phyloP scores from a whole-genome alignment of 2,329 filamentous ascomycete species.

The Sclerotinia trifoliorum region DNA sequence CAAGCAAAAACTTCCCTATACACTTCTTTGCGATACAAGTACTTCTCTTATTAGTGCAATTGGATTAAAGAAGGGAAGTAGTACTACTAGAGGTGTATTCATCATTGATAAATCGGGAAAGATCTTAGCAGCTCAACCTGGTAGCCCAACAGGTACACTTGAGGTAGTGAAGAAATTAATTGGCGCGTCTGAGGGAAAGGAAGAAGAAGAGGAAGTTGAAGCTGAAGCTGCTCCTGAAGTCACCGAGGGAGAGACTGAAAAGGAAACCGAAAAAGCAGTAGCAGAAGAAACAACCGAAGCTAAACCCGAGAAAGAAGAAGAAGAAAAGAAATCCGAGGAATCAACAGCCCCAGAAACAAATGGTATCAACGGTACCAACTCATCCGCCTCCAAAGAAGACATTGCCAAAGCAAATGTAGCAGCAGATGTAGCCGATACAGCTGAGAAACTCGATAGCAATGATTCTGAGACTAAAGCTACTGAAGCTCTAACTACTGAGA shows the following conservation, averaged over 20 bases:
- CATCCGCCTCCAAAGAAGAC: slow-evolving; percentile 32
- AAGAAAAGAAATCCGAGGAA: not conserved
- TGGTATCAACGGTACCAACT: slow-evolving; percentile 27
- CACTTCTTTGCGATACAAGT: slow-evolving; percentile 78
- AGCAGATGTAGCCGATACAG: slow-evolving; percentile 48
- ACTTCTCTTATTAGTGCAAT: slow-evolving; percentile 77
- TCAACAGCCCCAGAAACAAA: slow-evolving; percentile 20
- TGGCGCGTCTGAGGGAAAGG: slow-evolving; percentile 37
- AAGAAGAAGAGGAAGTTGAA: slow-evolving; percentile 10
- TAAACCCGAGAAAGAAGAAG: too few relatives aligned
- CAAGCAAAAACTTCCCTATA: slow-evolving; percentile 86
- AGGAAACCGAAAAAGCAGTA: not conserved
- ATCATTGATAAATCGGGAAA: slow-evolving; percentile 80
- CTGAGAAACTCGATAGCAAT: slow-evolving; percentile 40
- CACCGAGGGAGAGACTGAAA: not conserved
- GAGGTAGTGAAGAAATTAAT: slow-evolving; percentile 74
- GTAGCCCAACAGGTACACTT: slow-evolving; percentile 75
- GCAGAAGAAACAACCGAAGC: not conserved
- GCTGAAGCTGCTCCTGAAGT: not conserved
- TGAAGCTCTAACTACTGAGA: slow-evolving; percentile 24
- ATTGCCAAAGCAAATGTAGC: slow-evolving; percentile 36
- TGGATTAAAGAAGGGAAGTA: slow-evolving; percentile 82
- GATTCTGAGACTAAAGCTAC: slow-evolving; percentile 27
- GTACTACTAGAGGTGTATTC: slow-evolving; percentile 84
- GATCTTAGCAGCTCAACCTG: slow-evolving; percentile 70